Evolutionary conservation across 1,284 basidiomycete genomes (phyloP).

Genomic region (Cystobasidiaceae sp.): DNA sequence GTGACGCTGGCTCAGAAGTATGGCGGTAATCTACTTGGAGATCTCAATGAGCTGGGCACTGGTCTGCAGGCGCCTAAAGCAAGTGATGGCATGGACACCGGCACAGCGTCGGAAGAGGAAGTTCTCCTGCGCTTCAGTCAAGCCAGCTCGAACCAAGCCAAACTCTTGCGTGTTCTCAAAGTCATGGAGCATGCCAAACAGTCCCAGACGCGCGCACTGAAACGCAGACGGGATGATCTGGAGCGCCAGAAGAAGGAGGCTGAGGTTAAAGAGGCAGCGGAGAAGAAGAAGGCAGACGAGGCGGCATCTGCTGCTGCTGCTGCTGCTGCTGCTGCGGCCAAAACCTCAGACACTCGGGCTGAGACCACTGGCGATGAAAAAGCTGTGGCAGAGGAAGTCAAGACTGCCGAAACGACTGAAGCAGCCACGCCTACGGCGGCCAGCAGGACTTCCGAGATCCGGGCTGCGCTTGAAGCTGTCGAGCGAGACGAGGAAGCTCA

Average conservation of each 20-base stretch:
- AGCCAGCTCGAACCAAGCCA: slow-evolving; percentile 85
- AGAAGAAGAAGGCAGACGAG: background rate
- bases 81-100: slow-evolving; percentile 51
- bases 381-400: too few species aligned
- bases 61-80: slow-evolving; percentile 50
- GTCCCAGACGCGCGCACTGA: slow-evolving; percentile 4
- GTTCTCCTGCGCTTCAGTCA: slow-evolving; percentile 75
- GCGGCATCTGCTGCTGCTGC: background rate
- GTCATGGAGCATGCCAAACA: slow-evolving; percentile 62
- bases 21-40: slow-evolving; percentile 63
- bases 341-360: too few species aligned
- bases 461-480: slow-evolving; percentile 43
- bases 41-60: slow-evolving; percentile 67
- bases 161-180: slow-evolving; percentile 84
- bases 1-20: slow-evolving; percentile 77
- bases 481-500: slow-evolving; percentile 61
- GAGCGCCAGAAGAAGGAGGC: background rate
- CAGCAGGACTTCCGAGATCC: slow-evolving; percentile 2
- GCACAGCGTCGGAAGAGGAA: slow-evolving; percentile 25
- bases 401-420: background rate
- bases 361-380: too few species aligned
- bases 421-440: slow-evolving; percentile 1
- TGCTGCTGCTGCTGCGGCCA: background rate
- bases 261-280: background rate
- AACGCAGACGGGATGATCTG: background rate